These are phyloP conservation scores for Salix viminalis DNA, from an alignment of 345 rosid species.

Conservation along the genomic window DNA sequence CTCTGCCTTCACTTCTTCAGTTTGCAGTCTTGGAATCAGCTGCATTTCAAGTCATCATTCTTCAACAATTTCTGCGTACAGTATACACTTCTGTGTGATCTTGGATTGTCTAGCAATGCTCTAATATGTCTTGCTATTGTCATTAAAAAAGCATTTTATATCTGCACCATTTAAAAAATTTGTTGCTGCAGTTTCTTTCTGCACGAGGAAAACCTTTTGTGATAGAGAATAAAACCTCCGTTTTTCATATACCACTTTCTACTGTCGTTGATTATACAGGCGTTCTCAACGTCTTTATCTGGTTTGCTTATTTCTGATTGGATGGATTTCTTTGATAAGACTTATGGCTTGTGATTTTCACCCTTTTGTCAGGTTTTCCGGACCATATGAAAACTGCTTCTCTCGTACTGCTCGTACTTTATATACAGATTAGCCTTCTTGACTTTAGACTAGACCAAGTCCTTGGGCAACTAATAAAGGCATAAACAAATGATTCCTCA, in stretches of 20 bases:
- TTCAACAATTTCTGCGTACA: too few relatives aligned
- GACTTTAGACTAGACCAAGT: background rate
- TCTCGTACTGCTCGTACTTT: background rate
- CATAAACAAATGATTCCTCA: background rate
- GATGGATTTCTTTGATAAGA: background rate
- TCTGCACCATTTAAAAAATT: slow-evolving; percentile 7
- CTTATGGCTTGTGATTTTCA: background rate
- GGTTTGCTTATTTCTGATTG: background rate
- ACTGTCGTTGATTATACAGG: slow-evolving; percentile 7
- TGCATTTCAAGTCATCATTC: too few relatives aligned
- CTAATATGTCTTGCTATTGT: slow-evolving; percentile 6
- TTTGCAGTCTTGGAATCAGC: too few relatives aligned
- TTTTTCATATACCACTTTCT: background rate
- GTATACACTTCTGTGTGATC: background rate
- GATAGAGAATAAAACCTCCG: background rate
- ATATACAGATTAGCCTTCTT: background rate
- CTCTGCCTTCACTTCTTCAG: too few relatives aligned
- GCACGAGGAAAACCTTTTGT: background rate
- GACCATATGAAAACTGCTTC: background rate
- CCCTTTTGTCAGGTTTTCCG: background rate
- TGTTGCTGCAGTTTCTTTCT: background rate
- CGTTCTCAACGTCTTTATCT: background rate
- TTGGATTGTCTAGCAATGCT: slow-evolving; percentile 5
- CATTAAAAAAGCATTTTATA: slow-evolving; percentile 2
- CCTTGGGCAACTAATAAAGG: background rate